Evolutionary conservation across 2,329 filamentous ascomycete species (phyloP), one percentile per base, ranked within the genome.

Genomic region (Epichloe elymi): DNA sequence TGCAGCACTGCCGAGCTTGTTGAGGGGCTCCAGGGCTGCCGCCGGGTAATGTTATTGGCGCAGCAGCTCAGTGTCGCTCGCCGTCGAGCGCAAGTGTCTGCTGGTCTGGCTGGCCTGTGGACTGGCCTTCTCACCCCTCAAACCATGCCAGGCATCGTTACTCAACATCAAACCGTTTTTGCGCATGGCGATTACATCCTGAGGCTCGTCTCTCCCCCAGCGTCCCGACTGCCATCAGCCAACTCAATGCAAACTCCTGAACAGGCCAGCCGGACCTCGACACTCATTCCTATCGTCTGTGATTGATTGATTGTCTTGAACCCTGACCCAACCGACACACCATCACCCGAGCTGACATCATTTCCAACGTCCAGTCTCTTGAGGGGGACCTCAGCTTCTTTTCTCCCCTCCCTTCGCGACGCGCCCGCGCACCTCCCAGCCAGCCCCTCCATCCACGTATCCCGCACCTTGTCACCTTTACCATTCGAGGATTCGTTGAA

Each of bases 161-260:
- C 49, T 49, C 49, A 48, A 51, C 23, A 41, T 38, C 40, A 19
- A 20, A 35, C 30, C 41, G 43, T 8, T 39, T 46, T 41, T 38
- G 40, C 49, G 45, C 49, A 46, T 51, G 35, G 41, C 52, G 5
- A 48, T 51, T 36, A 36, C 46, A 51, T 51, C 37, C 45, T 38
- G 36, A 53, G 46, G 33, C 45, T 51, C 35, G 47, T 17, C 41
- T 33, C 15, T 30, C 40, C 14, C 30, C 48, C 8, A 23, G 8
- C 12, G 38, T 39, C 30, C 40, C 15, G 46, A 39, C 26, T 36
- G 20, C 36, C 17, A 12, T 44, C 23, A 11, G 36, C 35, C 35
- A 41, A 23, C 46, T 46, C 23, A 17, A 35, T 40, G 35, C 45
- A 17, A 35, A n/a, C 37, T 10, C n/a, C 17, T 35, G 38, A 5